Percentiles rank a stretch among this genome's conserved stretches.
Conservation (phyloP, 495 filamentous ascomycete species). For the Podospora pseudoanserina region DNA sequence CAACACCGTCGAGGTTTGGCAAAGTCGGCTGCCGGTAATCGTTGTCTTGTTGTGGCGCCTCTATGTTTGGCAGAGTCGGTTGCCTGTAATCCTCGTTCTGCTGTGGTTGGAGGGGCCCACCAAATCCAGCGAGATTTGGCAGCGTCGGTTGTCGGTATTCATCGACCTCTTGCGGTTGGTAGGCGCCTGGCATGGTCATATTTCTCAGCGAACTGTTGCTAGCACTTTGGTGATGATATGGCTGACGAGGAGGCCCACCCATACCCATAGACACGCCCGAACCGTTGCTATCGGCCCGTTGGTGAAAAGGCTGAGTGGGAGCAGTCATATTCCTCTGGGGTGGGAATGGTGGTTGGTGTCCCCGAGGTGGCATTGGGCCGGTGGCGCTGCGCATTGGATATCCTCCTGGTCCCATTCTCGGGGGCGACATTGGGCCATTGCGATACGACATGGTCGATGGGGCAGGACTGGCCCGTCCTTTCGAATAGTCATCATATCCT, state of each 20-base stretch:
- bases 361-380: constrained; percentile 32
- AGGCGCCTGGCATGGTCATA: constrained; percentile 12
- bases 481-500: constrained; percentile 21
- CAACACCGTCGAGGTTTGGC: background rate
- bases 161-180: background rate
- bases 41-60: background rate
- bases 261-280: constrained; percentile 12
- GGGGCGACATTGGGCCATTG: constrained; percentile 32
- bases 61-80: background rate
- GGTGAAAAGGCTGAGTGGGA: constrained; percentile 35
- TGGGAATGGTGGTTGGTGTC: constrained; percentile 26
- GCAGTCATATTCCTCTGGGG: constrained; percentile 52
- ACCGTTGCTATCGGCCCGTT: constrained; percentile 20
- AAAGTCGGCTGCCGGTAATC: background rate
- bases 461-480: constrained; percentile 39
- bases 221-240: constrained; percentile 23
- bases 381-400: constrained; percentile 42
- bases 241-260: constrained; percentile 3
- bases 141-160: background rate
- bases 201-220: constrained; percentile 33
- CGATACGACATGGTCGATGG: constrained; percentile 37
- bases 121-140: background rate
- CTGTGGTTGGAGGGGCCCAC: background rate
- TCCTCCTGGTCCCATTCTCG: constrained; percentile 23
- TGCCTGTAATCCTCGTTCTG: background rate